Conservation (phyloP, 257 asterid genomes). For the Solanum okadae region DNA sequence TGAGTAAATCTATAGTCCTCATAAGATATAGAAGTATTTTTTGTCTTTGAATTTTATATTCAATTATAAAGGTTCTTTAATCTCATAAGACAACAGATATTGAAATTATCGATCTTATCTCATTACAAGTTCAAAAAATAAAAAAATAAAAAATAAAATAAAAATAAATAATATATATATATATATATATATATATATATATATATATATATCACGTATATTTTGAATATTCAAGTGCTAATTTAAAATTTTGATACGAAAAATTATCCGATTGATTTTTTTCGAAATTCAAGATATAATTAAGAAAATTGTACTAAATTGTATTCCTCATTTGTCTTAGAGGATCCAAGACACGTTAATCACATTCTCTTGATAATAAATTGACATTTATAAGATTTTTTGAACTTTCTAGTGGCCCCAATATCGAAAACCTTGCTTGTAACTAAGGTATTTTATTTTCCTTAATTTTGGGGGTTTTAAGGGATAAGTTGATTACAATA, state of each 20-base stretch:
- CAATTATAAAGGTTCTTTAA: not conserved
- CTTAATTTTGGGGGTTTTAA: not conserved
- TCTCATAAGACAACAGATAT: not conserved
- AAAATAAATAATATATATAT: too few relatives aligned
- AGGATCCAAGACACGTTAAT: not conserved
- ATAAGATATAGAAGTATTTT: not conserved
- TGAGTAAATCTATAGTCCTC: not conserved
- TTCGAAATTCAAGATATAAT: not conserved
- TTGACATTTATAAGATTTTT: not conserved
- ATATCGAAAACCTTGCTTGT: not conserved
- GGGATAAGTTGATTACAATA: not conserved
- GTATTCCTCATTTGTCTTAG: not conserved
- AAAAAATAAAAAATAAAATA: too few relatives aligned
- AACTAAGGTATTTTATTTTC: not conserved
- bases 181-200: not conserved
- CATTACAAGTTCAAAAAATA: not conserved
- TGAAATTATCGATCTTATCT: not conserved
- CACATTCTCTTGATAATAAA: not conserved
- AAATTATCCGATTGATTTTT: not conserved
- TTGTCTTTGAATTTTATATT: not conserved
- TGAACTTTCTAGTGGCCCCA: not conserved
- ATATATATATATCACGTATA: not conserved
- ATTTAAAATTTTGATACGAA: not conserved
- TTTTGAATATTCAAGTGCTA: not conserved
- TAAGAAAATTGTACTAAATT: not conserved